Evolutionary conservation across 2,329 filamentous ascomycete species (phyloP), one percentile per base, ranked within the genome.

Genomic region (Clonostachys sp.): DNA sequence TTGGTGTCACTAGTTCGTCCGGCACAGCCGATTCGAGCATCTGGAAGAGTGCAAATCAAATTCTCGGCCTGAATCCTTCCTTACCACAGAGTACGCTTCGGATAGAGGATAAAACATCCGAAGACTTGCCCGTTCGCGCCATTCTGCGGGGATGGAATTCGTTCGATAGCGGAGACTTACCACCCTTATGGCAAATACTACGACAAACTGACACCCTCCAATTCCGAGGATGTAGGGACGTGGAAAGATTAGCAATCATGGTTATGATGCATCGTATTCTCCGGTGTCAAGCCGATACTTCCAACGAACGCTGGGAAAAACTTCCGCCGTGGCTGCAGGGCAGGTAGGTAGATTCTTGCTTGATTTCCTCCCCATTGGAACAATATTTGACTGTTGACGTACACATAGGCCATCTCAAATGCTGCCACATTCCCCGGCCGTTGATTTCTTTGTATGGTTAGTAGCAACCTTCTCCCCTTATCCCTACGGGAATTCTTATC

Each of bases 371-470:
- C 8, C 8, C 24, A 30, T 30, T 30, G 24, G 24, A 30, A 30
- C 8, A 6, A 30, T 4, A 6, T 10, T 10, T 30, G 24, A 30
- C 24, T 30, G 7, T 30, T 30, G 24, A 30, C 24, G 24, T 30
- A 10, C 24, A 9, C 24, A 10, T 12, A 63, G 61, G 17, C 61
- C 61, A 2, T 61, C 60, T 8, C 59, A 63, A 45, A 43, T 48
- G 1, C 34, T 63, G 1, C 52, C 60, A 2, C 61, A 63, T 9
- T 57, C 61, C 0, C 59, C 59, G 20, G 61, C 57, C 2, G 61
- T 63, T 9, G 61, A 63, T 48, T 63, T 59, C 36, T 61, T 63
- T 5, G 58, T 60, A 20, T 63, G 61, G 60, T 60, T 54, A 14
- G 54, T 43, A 2, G 24, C 24, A 30, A 30, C 24, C 8, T 30